Base-by-base conservation (phyloP, 805 yeast genomes). In the Kregervanrija fluxuum region DNA sequence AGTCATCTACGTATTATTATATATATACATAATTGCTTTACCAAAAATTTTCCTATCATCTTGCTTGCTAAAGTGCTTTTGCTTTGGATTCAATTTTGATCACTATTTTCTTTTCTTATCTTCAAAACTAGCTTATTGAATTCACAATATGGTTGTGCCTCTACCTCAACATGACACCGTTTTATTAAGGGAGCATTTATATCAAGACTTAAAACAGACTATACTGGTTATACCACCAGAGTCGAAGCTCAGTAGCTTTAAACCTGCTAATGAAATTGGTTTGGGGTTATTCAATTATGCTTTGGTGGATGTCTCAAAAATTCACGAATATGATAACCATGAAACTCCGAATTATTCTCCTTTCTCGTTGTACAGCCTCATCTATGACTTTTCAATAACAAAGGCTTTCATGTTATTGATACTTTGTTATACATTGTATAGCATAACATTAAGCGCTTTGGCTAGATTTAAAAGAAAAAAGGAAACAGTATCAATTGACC, bases 141-240 rank as follows among this genome's bases (percentile, higher is more conserved):
- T 15, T 35, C 37, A 12, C 8, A 15, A 36, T 11, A 63, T 62
- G 67, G 54, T 60, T 11, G 54, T 63, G 12, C 68, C 69, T 12
- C 54, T 57, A 5, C 59, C 67, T 8, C 53, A 57, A 14, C 53
- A 57, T 48, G 68, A 65, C 43, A 44, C 62, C 0, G 59, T 64
- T 5, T 54, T 65, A 11, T 40, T 65, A 14, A 54, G 67, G 42
- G 69, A 65, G 48, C 69, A 65, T 43, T 44, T 59, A 9, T 65
- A 50, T 45, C 57, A 56, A 32, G 64, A 60, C 40, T 37, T 57
- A 3, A 48, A 54, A 34, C 45, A 55, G 33, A 46, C 40, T 30
- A 51, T 53, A 39, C 37, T 62, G 28, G 64, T 64, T 8, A 43
- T 64, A 16, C 60, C 64, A 2, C 55, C 61, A 22, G 54, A 52